Evolutionary conservation across 1,284 basidiomycete genomes (phyloP).

Genomic region (Moniliophthora roreri): DNA sequence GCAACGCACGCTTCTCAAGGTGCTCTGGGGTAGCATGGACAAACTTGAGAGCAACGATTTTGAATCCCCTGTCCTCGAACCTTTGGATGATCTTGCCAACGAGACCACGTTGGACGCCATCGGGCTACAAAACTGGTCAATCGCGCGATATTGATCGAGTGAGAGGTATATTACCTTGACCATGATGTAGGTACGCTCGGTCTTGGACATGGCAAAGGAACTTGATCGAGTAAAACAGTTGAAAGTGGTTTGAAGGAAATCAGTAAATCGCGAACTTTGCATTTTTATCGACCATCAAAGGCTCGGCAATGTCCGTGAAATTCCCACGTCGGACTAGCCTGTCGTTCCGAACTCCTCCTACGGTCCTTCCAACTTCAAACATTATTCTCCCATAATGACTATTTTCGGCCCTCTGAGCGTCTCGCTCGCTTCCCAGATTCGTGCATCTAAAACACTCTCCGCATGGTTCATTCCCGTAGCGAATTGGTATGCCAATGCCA

Average conservation of each 20-base stretch:
- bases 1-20: constrained; percentile 77
- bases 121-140: constrained; percentile 61
- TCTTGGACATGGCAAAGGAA: constrained; percentile 51
- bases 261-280: constrained; percentile 23
- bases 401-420: constrained; percentile 74
- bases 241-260: constrained; percentile 28
- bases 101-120: constrained; percentile 95
- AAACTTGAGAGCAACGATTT: constrained; percentile 89
- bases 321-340: constrained; percentile 25
- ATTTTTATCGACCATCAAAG: not conserved
- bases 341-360: constrained; percentile 15
- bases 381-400: constrained; percentile 19
- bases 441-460: constrained; percentile 66
- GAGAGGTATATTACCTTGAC: constrained; percentile 60
- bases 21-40: constrained; percentile 75
- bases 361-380: constrained; percentile 8
- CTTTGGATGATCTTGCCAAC: constrained; percentile 91
- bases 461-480: constrained; percentile 79
- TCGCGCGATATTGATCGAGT: not conserved
- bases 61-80: constrained; percentile 96
- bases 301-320: constrained; percentile 12
- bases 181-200: constrained; percentile 88
- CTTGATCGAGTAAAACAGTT: constrained; percentile 20
- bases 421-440: constrained; percentile 79
- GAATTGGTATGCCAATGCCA: constrained; percentile 78